These are phyloP conservation scores for Candida vartiovaarae DNA, from an alignment of 805 yeast genomes.

Conservation along the genomic window DNA sequence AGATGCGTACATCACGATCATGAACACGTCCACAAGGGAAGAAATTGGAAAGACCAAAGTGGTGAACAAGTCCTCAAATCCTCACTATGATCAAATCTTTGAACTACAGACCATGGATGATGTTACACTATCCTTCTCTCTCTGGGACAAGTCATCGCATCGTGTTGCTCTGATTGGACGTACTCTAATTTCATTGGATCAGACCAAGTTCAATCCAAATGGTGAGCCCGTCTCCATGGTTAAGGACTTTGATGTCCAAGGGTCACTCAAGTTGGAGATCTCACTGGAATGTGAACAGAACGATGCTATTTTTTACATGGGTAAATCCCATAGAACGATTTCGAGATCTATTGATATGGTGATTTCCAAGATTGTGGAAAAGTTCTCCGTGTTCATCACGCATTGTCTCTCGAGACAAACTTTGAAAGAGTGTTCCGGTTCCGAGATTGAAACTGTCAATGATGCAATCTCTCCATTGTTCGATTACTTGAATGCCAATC, in stretches of 20 bases:
- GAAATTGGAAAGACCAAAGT: slow-evolving; percentile 67
- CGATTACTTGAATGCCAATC: slow-evolving; percentile 63
- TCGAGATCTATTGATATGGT: slow-evolving; percentile 59
- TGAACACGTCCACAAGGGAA: slow-evolving; percentile 45
- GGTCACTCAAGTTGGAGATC: slow-evolving; percentile 57
- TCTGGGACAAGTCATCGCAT: slow-evolving; percentile 58
- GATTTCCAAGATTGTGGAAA: slow-evolving; percentile 62
- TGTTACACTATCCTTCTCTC: slow-evolving; percentile 42
- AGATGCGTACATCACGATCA: slow-evolving; percentile 55
- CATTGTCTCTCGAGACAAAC: slow-evolving; percentile 51
- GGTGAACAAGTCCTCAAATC: slow-evolving; percentile 52
- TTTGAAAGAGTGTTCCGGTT: slow-evolving; percentile 49
- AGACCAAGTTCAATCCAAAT: slow-evolving; percentile 54
- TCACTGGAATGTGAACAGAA: slow-evolving; percentile 73
- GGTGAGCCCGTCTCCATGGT: slow-evolving; percentile 58
- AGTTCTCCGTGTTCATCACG: slow-evolving; percentile 59
- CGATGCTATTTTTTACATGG: slow-evolving; percentile 77
- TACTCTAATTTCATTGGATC: slow-evolving; percentile 52
- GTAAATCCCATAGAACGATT: slow-evolving; percentile 63
- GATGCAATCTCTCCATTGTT: slow-evolving; percentile 68
- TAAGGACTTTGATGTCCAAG: slow-evolving; percentile 56
- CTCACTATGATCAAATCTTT: slow-evolving; percentile 85
- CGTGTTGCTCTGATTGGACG: slow-evolving; percentile 64
- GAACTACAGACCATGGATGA: slow-evolving; percentile 41
- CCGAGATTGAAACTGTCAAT: slow-evolving; percentile 40